Evolutionary conservation across 73 alveolate genomes (phyloP).

Genomic region (Paramecium bursaria): DNA sequence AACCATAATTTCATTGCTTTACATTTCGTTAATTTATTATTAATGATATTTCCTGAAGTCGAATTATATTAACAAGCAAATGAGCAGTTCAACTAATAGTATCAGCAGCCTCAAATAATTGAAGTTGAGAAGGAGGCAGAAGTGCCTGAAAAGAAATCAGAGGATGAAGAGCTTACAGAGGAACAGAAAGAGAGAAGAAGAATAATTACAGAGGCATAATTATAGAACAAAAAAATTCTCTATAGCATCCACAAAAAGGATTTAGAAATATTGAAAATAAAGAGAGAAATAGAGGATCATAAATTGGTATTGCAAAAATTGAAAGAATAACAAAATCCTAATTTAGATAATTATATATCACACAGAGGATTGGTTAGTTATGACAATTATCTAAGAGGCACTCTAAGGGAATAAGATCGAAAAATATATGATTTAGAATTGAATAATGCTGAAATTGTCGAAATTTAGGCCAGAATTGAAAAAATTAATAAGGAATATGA

Average conservation of each 20-base stretch:
- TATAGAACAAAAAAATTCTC: slow-evolving; percentile 31
- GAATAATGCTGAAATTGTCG: slow-evolving; percentile 52
- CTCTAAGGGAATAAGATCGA: slow-evolving; percentile 50
- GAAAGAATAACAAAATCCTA: neutral
- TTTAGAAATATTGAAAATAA: slow-evolving; percentile 39
- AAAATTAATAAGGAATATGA: slow-evolving; percentile 59
- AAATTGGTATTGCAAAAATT: slow-evolving; percentile 2
- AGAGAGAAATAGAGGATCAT: slow-evolving; percentile 43
- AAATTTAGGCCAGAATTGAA: slow-evolving; percentile 53
- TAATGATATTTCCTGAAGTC: too few relatives aligned
- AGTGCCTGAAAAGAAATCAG: neutral
- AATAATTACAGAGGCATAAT: slow-evolving; percentile 30
- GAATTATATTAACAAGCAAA: too few relatives aligned
- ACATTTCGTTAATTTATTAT: too few relatives aligned
- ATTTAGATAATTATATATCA: slow-evolving; percentile 29
- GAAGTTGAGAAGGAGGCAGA: neutral
- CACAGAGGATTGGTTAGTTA: slow-evolving; percentile 41
- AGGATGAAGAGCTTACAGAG: slow-evolving; percentile 50
- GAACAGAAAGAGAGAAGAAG: slow-evolving; percentile 58
- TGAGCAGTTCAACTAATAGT: neutral
- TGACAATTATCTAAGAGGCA: slow-evolving; percentile 49
- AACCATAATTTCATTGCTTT: too few relatives aligned
- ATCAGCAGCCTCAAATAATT: neutral
- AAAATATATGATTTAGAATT: slow-evolving; percentile 57
- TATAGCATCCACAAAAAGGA: slow-evolving; percentile 51